phyloP scores from a whole-genome alignment of 202 grass and related monocot genomes.

The Cymbopogon flexuosus region DNA sequence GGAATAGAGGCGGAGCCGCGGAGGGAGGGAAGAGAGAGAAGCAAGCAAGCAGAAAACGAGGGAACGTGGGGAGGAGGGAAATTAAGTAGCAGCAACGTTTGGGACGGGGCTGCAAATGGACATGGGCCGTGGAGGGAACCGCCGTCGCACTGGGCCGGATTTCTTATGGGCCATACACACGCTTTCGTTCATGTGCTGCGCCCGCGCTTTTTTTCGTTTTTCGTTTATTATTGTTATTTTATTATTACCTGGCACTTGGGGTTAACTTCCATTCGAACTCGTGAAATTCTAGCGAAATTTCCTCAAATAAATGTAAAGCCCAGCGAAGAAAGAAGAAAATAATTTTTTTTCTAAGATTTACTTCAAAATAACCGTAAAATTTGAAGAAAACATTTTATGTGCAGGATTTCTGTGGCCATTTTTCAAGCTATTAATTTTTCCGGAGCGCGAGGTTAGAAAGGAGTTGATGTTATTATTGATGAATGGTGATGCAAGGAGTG shows the following conservation, averaged over 20 bases:
- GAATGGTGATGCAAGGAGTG: background rate
- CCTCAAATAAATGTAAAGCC: no score
- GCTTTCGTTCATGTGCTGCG: background rate
- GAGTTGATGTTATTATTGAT: background rate
- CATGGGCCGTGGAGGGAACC: background rate
- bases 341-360: background rate
- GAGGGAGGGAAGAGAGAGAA: constrained; percentile 37
- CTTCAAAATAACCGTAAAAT: no score
- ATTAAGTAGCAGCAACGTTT: constrained; percentile 28
- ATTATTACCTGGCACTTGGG: background rate
- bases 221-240: background rate
- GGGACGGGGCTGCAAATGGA: background rate
- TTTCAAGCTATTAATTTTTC: background rate
- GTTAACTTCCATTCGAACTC: background rate
- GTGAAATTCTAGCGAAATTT: background rate
- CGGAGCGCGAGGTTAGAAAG: background rate
- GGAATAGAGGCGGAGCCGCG: background rate
- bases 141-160: background rate
- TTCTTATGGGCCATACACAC: constrained; percentile 4
- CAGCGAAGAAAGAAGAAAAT: background rate
- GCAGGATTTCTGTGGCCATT: background rate
- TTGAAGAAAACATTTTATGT: background rate
- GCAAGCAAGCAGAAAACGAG: constrained; percentile 74
- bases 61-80: constrained; percentile 63
- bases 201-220: background rate